Evolutionary conservation across 2,329 filamentous ascomycete species (phyloP), one percentile per base, ranked within the genome.

Genomic region (Septoria petroselini): DNA sequence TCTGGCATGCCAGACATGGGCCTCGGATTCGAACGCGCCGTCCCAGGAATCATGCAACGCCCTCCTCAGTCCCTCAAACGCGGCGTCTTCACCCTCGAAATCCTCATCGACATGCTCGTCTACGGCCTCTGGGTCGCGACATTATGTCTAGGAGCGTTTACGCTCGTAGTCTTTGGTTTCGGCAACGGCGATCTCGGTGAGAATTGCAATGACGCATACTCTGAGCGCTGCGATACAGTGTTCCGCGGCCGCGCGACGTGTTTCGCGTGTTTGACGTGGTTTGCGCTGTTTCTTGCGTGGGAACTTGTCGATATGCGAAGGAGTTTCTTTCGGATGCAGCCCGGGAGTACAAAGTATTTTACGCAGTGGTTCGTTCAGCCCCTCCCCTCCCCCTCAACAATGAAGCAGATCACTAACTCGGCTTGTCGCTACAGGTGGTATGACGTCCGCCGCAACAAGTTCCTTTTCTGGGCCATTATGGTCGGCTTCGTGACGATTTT

Each of bases 1-100:
- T 91, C 86, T 25, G 86, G 85, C 2, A 82, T 91, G 68, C 88
- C 88, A 1, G 88, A 89, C 50, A 91, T 94, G 71, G 89, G 89
- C 33, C 80, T 95, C 1, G 88, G 89, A 17, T 84, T 88, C 58
- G 89, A 95, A 68, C 72, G 77, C 35, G 87, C 88, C 0, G 81
- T 83, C 0, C 77, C 80, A 2, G 85, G 91, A 64, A 84, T 94
- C 53, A 89, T 95, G 82, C 73, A 78, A 56, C 83, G 88, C 44
- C 86, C 87, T 4, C 89, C 90, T 0, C 87, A 91, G 56, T 78
- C 85, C 69, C 68, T 84, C 6, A 71, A 74, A 31, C 65, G 74
- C 3, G 85, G 86, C 56, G 83, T 91, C 38, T 91, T 91, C 68
- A 89, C 86, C 11, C 76, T 77, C 64, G 85, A 93, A 71, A 79